phyloP scores from a whole-genome alignment of 2,329 filamentous ascomycete species.

The Juglanconis juglandina region DNA sequence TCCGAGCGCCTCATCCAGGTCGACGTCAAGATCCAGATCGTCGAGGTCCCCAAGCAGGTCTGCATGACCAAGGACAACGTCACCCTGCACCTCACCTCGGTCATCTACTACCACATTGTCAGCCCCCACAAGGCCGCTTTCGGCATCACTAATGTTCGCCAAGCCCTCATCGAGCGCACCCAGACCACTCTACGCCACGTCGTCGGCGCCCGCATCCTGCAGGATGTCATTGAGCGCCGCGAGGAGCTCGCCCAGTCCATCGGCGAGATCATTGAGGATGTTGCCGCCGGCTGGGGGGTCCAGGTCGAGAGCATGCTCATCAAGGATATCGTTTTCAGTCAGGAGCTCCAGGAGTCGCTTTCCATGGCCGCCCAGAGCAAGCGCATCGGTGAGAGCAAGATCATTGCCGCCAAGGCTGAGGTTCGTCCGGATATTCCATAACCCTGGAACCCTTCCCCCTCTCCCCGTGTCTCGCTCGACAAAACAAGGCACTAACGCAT shows the following conservation, averaged over 20 bases:
- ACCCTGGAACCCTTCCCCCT: not conserved
- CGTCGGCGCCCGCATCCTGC: constrained; percentile 88
- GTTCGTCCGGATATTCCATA: constrained; percentile 25
- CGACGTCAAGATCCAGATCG: constrained; percentile 99
- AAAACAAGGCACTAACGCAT: not conserved
- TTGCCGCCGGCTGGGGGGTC: constrained; percentile 90
- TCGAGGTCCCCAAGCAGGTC: constrained; percentile 91
- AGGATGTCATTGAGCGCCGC: constrained; percentile 96
- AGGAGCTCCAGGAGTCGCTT: constrained; percentile 90
- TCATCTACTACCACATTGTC: constrained; percentile 98
- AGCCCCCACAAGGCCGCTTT: constrained; percentile 96
- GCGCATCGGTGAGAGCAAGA: constrained; percentile 96
- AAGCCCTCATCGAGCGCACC: constrained; percentile 95
- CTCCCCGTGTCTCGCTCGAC: not conserved
- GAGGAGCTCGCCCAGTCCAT: constrained; percentile 96
- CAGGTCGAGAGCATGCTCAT: constrained; percentile 98
- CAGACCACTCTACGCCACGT: constrained; percentile 97
- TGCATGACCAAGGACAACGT: constrained; percentile 99
- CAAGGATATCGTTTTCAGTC: constrained; percentile 97
- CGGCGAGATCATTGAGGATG: constrained; percentile 95
- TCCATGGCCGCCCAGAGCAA: constrained; percentile 99
- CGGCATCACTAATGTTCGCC: constrained; percentile 88
- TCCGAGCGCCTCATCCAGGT: constrained; percentile 86
- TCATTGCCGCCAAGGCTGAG: constrained; percentile 94
- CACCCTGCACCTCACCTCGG: constrained; percentile 85